A percentile compares a stretch with the other conserved stretches of the same genome.
These are phyloP conservation scores for Allantophomopsis cytisporea DNA, from an alignment of 2,329 filamentous ascomycete species.

Conservation along the genomic window DNA sequence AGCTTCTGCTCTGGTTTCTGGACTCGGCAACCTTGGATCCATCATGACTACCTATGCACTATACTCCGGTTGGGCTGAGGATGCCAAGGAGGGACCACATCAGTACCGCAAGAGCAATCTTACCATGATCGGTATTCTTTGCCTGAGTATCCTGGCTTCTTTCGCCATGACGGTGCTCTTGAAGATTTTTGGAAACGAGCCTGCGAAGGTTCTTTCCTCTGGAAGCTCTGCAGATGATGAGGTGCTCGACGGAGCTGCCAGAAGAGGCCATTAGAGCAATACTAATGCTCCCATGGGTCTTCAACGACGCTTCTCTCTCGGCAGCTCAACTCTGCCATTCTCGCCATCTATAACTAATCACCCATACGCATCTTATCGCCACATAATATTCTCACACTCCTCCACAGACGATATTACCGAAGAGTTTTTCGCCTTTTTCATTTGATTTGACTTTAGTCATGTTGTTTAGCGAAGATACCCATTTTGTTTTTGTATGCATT, in stretches of 20 bases:
- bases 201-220: slow-evolving; percentile 27
- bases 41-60: slow-evolving; percentile 82
- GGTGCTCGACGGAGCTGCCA: slow-evolving; percentile 43
- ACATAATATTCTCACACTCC: too few species aligned
- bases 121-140: slow-evolving; percentile 77
- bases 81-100: slow-evolving; percentile 51
- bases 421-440: slow-evolving; percentile 5
- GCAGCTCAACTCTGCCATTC: slow-evolving; percentile 2
- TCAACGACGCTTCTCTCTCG: slow-evolving; percentile 10
- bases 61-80: slow-evolving; percentile 75
- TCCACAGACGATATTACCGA: too few species aligned
- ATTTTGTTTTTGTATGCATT: slow-evolving; percentile 37
- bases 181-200: slow-evolving; percentile 39
- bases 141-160: slow-evolving; percentile 61
- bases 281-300: slow-evolving; percentile 3
- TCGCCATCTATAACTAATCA: slow-evolving; percentile 2
- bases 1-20: slow-evolving; percentile 73
- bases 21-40: slow-evolving; percentile 74
- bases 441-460: slow-evolving; percentile 6
- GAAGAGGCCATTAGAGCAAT: slow-evolving; percentile 27
- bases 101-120: slow-evolving; percentile 76
- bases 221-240: slow-evolving; percentile 22
- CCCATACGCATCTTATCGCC: too few species aligned
- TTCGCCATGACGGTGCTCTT: slow-evolving; percentile 55
- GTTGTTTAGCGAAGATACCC: slow-evolving; percentile 33